A percentile compares a stretch with the other conserved stretches of the same genome.
phyloP scores from a whole-genome alignment of 2,329 filamentous ascomycete genomes.

The Aureobasidium sp. region DNA sequence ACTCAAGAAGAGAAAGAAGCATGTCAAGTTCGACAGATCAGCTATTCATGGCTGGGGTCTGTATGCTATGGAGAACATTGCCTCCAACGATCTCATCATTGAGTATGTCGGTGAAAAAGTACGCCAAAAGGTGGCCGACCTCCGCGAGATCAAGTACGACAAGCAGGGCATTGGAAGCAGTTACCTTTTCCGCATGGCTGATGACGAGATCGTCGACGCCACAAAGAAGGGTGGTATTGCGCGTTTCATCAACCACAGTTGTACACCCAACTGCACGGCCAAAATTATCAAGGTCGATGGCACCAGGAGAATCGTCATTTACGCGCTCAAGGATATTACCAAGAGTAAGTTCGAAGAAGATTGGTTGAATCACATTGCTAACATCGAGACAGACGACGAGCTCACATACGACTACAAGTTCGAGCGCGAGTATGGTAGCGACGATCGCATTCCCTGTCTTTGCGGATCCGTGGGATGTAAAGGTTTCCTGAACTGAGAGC shows the following conservation, averaged over 20 bases:
- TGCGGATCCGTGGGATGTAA: slow-evolving; percentile 96
- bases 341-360: slow-evolving; percentile 63
- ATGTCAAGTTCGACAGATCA: slow-evolving; percentile 93
- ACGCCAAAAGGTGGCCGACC: slow-evolving; percentile 92
- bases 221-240: slow-evolving; percentile 98
- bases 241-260: slow-evolving; percentile 97
- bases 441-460: slow-evolving; percentile 93
- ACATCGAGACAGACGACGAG: slow-evolving; percentile 69
- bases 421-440: slow-evolving; percentile 89
- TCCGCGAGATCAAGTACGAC: slow-evolving; percentile 84
- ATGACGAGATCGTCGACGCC: slow-evolving; percentile 94
- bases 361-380: slow-evolving; percentile 20
- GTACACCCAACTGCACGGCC: slow-evolving; percentile 95
- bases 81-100: slow-evolving; percentile 98
- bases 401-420: slow-evolving; percentile 99
- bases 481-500: slow-evolving; percentile 88
- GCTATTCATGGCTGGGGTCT: slow-evolving; percentile 99
- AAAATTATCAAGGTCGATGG: slow-evolving; percentile 99
- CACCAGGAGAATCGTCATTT: slow-evolving; percentile 97
- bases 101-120: slow-evolving; percentile 99
- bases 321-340: slow-evolving; percentile 88
- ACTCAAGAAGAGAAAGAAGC: slow-evolving; percentile 98
- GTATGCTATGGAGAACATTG: slow-evolving; percentile 95
- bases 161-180: slow-evolving; percentile 96
- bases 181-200: slow-evolving; percentile 96